phyloP scores from a whole-genome alignment of 1,139 yeast genomes.

The Blastobotrys apis region DNA sequence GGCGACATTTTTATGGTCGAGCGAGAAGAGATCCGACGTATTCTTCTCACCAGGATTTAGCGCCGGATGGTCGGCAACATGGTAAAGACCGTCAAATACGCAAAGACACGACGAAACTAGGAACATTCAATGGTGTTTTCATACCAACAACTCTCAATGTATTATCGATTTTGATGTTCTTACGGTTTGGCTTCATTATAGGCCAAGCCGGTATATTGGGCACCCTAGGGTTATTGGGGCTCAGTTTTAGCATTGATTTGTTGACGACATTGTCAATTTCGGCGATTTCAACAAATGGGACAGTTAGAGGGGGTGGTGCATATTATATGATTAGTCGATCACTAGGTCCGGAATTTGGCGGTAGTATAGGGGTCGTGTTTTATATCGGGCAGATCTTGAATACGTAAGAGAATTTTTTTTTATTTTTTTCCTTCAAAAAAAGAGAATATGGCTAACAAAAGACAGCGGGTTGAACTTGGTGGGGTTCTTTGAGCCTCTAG shows the following conservation, averaged over 20 bases:
- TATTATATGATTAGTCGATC: conserved; percentile 77
- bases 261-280: conserved; percentile 69
- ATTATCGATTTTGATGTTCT: conserved; percentile 70
- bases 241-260: conserved; percentile 61
- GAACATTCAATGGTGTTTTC: conserved; percentile 50
- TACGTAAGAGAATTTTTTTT: conserved; percentile 40
- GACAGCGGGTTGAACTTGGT: conserved; percentile 62
- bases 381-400: conserved; percentile 74
- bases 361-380: conserved; percentile 75
- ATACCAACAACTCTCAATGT: conserved; percentile 75
- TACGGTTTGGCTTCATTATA: conserved; percentile 71
- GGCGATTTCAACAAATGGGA: conserved; percentile 80
- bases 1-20: conserved; percentile 8
- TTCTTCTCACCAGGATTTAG: no score
- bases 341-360: conserved; percentile 80
- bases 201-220: conserved; percentile 78
- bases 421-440: conserved; percentile 15
- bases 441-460: not conserved
- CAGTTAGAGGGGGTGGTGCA: conserved; percentile 82
- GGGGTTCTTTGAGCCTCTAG: conserved; percentile 70
- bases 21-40: not conserved
- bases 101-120: conserved; percentile 27
- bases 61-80: not conserved
- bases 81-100: not conserved
- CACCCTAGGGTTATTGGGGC: conserved; percentile 42